These are phyloP conservation scores for Plasmodium ovale DNA, from an alignment of 169 alveolate species.

Conservation along the genomic window DNA sequence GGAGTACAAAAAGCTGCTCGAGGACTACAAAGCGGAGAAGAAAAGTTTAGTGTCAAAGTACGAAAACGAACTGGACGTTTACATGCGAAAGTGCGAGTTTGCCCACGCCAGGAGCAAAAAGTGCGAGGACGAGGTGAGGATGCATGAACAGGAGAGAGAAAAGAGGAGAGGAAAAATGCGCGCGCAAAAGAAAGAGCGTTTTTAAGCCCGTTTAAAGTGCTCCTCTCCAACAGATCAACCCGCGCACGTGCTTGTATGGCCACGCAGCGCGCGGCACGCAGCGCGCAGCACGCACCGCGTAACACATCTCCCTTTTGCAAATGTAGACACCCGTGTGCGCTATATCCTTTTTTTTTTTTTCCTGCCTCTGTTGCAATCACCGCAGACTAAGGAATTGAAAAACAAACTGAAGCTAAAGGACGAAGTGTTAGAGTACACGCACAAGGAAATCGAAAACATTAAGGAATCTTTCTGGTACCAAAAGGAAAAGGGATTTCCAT, in stretches of 20 bases:
- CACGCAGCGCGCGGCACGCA: too few relatives aligned
- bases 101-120: conserved; percentile 51
- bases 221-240: too few relatives aligned
- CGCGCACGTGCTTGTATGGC: neutral
- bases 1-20: conserved; percentile 60
- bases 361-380: too few relatives aligned
- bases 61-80: conserved; percentile 62
- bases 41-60: conserved; percentile 55
- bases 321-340: neutral
- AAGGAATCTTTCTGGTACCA: conserved; percentile 70
- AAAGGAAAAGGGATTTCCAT: neutral
- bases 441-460: conserved; percentile 67
- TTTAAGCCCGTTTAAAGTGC: too few relatives aligned
- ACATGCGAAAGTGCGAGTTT: conserved; percentile 60
- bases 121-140: conserved; percentile 68
- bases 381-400: conserved; percentile 59
- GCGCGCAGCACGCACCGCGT: too few relatives aligned
- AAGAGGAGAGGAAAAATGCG: neutral
- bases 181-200: neutral
- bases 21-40: conserved; percentile 69
- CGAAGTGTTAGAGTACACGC: conserved; percentile 64
- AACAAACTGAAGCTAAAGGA: conserved; percentile 53
- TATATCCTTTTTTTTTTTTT: neutral
- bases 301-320: neutral
- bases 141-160: neutral